phyloP scores from a whole-genome alignment of 2,329 filamentous ascomycete species.

The Scleromitrula shiraiana region DNA sequence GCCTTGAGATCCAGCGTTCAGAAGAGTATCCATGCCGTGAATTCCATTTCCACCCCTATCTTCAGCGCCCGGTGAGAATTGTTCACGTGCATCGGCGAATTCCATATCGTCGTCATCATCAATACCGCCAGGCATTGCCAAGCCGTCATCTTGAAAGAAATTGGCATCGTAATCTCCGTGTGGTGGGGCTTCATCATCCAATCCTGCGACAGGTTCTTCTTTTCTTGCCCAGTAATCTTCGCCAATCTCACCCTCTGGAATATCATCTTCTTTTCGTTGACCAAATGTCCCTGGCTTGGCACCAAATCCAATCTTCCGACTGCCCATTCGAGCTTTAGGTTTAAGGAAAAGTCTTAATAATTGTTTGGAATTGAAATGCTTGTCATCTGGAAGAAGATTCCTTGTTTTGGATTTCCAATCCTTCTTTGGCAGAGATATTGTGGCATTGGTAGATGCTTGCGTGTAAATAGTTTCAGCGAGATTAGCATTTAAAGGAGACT shows the following conservation, averaged over 20 bases:
- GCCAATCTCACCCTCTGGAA: conserved; percentile 72
- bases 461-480: conserved; percentile 74
- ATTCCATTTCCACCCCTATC: conserved; percentile 37
- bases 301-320: conserved; percentile 48
- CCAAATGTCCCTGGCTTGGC: conserved; percentile 36
- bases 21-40: conserved; percentile 42
- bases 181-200: conserved; percentile 49
- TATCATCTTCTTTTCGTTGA: conserved; percentile 43
- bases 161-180: conserved; percentile 89
- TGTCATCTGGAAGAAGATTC: conserved; percentile 92
- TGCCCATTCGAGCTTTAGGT: conserved; percentile 77
- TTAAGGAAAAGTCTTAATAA: conserved; percentile 88
- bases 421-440: conserved; percentile 81
- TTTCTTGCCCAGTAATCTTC: conserved; percentile 89
- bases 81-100: conserved; percentile 74
- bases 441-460: conserved; percentile 68
- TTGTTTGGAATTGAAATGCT: conserved; percentile 93
- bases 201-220: conserved; percentile 39
- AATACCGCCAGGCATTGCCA: conserved; percentile 57
- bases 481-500: conserved; percentile 60
- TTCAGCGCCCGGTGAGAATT: conserved; percentile 59
- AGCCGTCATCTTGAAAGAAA: conserved; percentile 87
- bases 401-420: conserved; percentile 93
- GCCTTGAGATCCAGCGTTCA: conserved; percentile 40
- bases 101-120: conserved; percentile 59